Evolutionary conservation across 2,329 filamentous ascomycete genomes (phyloP), one percentile per base, ranked within the genome.

Genomic region (Orbilia ellipsospora): DNA sequence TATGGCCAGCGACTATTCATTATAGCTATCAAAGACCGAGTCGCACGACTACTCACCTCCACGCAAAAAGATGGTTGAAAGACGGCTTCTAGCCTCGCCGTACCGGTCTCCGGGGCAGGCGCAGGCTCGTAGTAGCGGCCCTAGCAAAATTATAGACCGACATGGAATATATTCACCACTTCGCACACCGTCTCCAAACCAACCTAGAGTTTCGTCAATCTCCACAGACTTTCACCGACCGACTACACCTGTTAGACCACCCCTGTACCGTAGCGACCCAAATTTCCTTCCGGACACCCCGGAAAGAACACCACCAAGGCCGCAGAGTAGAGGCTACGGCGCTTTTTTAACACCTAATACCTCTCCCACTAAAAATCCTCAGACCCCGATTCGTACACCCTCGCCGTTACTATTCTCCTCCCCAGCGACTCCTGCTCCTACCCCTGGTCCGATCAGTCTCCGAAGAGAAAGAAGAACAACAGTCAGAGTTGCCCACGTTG

Each of bases 51-150:
- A n/a, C 23, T 31, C 54, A 10, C 60, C 20, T 20, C 26, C 50
- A 40, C 36, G 48, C 45, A 12, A n/a, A 59, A 74, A 69, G 48
- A 75, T 75, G 72, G 59, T 75, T 8, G 72, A 75, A 60, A 28
- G 72, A 56, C 64, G 69, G 59, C 52, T 75, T 26, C 52, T 75
- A n/a, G 72, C 31, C 31, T 75, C 72, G 59, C 72, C 72, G 44
- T 69, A 69, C 59, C 72, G 72, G 59, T 75, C 72, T 4, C 44
- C 44, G 44, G 44, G 6, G 3, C 44, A 48, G 44, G 44, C 44
- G 13, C 44, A 18, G 13, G 15, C 31, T 36, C 31, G 31, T 36
- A 36, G 31, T 68, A 68, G 42, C 70, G 70, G 57, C 68, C 70
- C 63, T 36, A 55, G 42, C 20, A 75, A 75, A 61, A 2, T 63